Evolutionary conservation across 2,329 filamentous ascomycete genomes (phyloP), one percentile per base, ranked within the genome.

Genomic region (Colletotrichum simmondsii): DNA sequence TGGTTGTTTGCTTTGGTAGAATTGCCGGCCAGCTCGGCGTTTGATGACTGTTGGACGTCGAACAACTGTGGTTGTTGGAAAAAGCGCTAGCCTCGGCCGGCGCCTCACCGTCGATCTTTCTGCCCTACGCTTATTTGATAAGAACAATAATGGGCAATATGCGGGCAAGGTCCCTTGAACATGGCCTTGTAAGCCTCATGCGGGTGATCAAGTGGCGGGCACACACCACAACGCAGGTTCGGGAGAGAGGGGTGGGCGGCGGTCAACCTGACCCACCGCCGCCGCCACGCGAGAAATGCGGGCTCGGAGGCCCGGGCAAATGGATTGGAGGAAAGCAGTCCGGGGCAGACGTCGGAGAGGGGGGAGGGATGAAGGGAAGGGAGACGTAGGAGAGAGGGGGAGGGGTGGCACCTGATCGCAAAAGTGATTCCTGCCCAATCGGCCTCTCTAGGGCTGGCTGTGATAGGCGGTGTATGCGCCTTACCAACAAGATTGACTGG

Each of bases 31-130:
- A 49, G 42, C 42, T 49, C 42, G 42, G 42, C 42, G 42, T 49
- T 49, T 49, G 42, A 49, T 10, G 42, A 49, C 42, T 49, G 42
- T 49, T 49, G 42, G 42, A 49, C 42, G 42, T 49, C 42, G 19
- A 49, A 49, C 42, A 22, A n/a, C 19, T 63, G 16, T 19, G 46
- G 61, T 53, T 32, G 46, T 54, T 63, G 46, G 42, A 35, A 63
- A 35, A 54, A 49, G 53, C 35, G 61, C 61, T 54, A 49, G 61
- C 46, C 61, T 63, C 46, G 61, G 46, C n/a, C 42, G 61, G 30
- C 70, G 66, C 70, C 70, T 72, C 66, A 57, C 66, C 49, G 60
- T 64, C 70, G 70, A 72, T 72, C 70, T 65, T 65, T 54, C 53
- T 70, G 70, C 70, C 70, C 66, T 70, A 72, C 56, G 70, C 46